Conservation (phyloP, 495 filamentous ascomycete genomes). For the Daldinia caldariorum region DNA sequence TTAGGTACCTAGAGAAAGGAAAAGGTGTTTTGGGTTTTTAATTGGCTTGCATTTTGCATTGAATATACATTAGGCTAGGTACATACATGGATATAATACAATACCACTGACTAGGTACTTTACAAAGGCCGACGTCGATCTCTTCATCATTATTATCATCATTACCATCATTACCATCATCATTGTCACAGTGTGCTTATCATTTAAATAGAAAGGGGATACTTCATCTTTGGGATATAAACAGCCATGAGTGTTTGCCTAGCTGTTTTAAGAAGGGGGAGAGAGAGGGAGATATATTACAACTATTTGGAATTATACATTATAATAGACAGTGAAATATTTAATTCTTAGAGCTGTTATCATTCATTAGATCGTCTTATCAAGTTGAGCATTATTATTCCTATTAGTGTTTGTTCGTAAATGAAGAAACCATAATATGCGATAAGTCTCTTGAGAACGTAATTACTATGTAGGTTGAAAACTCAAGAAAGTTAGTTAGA, state of each 20-base stretch:
- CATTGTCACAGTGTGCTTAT: too few species aligned
- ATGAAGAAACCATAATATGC: too few species aligned
- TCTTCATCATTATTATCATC: not conserved
- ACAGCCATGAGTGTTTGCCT: conserved; percentile 6
- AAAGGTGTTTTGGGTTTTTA: conserved; percentile 4
- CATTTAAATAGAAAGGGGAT: conserved; percentile 16
- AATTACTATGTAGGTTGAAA: not conserved
- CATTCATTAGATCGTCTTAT: not conserved
- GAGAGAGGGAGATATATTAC: conserved; percentile 25
- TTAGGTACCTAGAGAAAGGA: too few species aligned
- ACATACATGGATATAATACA: too few species aligned
- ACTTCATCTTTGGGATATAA: conserved; percentile 12
- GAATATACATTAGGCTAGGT: not conserved
- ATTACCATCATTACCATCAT: too few species aligned
- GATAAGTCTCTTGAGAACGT: not conserved
- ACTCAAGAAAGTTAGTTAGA: not conserved
- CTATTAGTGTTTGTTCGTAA: too few species aligned
- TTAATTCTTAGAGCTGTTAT: conserved; percentile 35
- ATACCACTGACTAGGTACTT: conserved; percentile 21
- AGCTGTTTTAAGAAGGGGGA: not conserved
- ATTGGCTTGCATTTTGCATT: conserved; percentile 6
- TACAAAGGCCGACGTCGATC: conserved; percentile 9
- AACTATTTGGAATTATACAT: conserved; percentile 27
- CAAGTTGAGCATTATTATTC: too few species aligned
- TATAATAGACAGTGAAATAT: conserved; percentile 37